Evolutionary conservation across 257 asterid species (phyloP), one percentile per base, ranked within the genome.

Genomic region (Linaria vulgaris): DNA sequence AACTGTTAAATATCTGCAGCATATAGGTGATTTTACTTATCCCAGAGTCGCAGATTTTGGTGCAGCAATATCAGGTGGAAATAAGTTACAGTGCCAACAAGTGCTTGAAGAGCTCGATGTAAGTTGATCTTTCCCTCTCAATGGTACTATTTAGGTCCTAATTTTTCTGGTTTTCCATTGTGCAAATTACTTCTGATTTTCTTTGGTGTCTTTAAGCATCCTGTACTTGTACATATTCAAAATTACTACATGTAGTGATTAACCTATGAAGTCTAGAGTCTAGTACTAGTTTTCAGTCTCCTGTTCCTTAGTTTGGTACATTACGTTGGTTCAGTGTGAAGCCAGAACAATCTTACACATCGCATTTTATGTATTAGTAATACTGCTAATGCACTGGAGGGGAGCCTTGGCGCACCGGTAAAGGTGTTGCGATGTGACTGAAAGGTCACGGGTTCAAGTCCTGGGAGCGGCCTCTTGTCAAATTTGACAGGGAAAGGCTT

Each of bases 1-100:
- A 69, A 69, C 64, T 69, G 63, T 72, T 72, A 31, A 55, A 68
- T 71, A 43, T 65, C 39, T 79, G 81, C 96, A 94, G 99, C 95
- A 90, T 69, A 80, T 94, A 50, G 97, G 99, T 31, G 99, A 90
- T 72, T 94, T 94, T 72, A 90, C 91, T 61, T 80, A 83, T 79
- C 90, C 99, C 55, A 90, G 95, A 78, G 87, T 94, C 68, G 99
- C 99, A 58, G 99, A 94, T 83, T 94, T 94, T 76, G 99, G 99
- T 61, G 96, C 99, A 41, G 97, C 99, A 69, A 90, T 94, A 80
- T 87, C 96, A 57, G 99, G 97, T 66, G 97, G 92, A 71, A 86
- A 87, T 72, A 88, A 87, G 78, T 67, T 64, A 41, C 97, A 85
- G 56, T 82, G 95, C 76, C 99, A 94, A 67, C 82, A 88, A 83